Base-by-base conservation (phyloP, 2,329 filamentous ascomycete species). In the Leptodontidium sp. region DNA sequence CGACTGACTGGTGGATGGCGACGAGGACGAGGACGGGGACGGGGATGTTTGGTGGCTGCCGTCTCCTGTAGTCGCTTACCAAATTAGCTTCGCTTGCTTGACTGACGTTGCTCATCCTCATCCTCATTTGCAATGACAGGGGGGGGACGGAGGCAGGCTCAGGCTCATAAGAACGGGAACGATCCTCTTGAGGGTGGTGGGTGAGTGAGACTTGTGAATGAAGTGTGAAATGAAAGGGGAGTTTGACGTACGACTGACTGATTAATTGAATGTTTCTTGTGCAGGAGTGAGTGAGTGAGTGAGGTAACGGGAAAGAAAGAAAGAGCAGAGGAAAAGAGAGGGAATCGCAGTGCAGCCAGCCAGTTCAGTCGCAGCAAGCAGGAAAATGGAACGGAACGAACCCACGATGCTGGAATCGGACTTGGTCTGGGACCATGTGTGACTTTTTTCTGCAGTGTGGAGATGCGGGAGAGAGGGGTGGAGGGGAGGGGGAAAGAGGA, bases 101-200 rank as follows among this genome's bases (percentile, higher is more conserved):
- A 72, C 70, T 70, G 71, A 73, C 71, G 71, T 70, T 73, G 59
- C 64, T 55, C 53, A 68, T 61, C 49, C 61, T 64, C 63, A 65
- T 68, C 64, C 68, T 68, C 66, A 68, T 7, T 50, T 21, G 21
- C 21, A 21, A 21, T 17, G 65, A 43, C 65, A 66, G 65, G 67
- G 64, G 64, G 40, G 43, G 62, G 65, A 58, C 32, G 35, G 62
- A 21, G 38, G 11, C 55, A 14, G 15, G 43, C 47, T 17, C 40
- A 53, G 49, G 43, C 17, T 52, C 40, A 65, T 65, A 50, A 65
- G 50, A 40, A 61, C 32, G 21, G 15, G 61, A 64, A 59, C 15
- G 55, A 59, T 59, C 35, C 55, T 43, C 55, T 21, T 9, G 55
- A 49, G 47, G 21, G n/a, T 21, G 17, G 24, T 38, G 55, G 9